Conservation (phyloP, 441 rosid genomes). For the Populus hybrid region DNA sequence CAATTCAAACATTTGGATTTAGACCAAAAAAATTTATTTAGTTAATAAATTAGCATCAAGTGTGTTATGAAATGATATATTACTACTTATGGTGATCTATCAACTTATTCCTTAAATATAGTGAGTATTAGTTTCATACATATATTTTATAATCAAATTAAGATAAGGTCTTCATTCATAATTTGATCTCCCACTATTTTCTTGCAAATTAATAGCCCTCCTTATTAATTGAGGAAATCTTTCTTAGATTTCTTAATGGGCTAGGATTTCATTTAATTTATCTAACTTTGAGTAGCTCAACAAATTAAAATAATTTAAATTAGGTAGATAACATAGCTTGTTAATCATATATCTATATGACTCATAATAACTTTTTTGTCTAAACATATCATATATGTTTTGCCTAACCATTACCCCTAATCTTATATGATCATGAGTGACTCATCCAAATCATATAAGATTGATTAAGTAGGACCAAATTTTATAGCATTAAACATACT, state of each 20-base stretch:
- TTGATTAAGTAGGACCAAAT: too few species aligned
- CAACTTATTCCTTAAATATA: background rate
- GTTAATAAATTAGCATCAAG: background rate
- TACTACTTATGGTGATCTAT: background rate
- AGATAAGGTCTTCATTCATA: background rate
- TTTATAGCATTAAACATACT: too few species aligned
- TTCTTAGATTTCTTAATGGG: too few species aligned
- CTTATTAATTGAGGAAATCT: background rate
- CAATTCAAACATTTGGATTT: background rate
- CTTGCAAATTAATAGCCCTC: background rate
- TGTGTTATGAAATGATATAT: background rate
- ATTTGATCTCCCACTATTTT: background rate
- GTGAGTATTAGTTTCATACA: background rate
- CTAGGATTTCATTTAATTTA: background rate
- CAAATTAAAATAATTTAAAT: background rate
- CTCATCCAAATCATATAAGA: too few species aligned
- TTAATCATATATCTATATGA: background rate
- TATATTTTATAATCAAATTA: background rate
- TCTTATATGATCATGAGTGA: too few species aligned
- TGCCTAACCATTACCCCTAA: too few species aligned
- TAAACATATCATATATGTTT: too few species aligned
- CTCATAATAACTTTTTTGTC: background rate
- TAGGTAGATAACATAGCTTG: background rate
- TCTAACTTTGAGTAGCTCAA: background rate
- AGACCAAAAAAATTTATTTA: background rate